Evolutionary conservation across 73 alveolate genomes (phyloP), one percentile per base, ranked within the genome.

Genomic region (Effrenium voratum): DNA sequence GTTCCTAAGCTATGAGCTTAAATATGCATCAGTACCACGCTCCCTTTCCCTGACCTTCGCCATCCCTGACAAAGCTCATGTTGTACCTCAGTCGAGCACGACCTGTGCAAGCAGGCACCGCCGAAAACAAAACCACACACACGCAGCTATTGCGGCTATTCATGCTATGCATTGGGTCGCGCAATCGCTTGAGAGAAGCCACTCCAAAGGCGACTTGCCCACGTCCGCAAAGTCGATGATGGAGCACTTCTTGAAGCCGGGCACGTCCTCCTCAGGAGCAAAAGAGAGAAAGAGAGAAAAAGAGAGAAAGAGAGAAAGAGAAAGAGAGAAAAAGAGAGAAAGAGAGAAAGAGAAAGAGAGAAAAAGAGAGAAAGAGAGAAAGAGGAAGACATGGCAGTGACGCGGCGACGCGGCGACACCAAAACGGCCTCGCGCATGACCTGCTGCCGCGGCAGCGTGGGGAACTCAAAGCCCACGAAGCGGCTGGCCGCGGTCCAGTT

Each of bases 171-270:
- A n/a, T n/a, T n/a, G n/a, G n/a, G n/a, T n/a, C n/a, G n/a, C n/a
- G n/a, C n/a, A n/a, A n/a, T 8, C 6, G 38, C 55, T 22, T 30
- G 66, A 24, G 43, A 36, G 44, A 16, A 43, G 52, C 47, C 46
- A 46, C 95, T 87, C 95, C 36, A 87, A n/a, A 36, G 95, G 95
- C 47, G 95, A 87, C 47, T 87, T 87, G 36, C 95, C 95, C 95
- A 87, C 95, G 44, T 87, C 95, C 10, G 95, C 95, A 49, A 87
- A 87, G 68, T 87, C 95, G 81, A 87, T 87, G 68, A 87, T 87
- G 50, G 95, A 87, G 57, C 95, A 87, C 68, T 40, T 87, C 95
- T 87, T 87, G 84, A 87, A 87, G 49, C 95, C 95, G 24, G 95
- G 95, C 95, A 87, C 95, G 36, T 87, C 95, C 68, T 87, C 95